phyloP scores from a whole-genome alignment of 495 filamentous ascomycete genomes.

The Podospora australis region DNA sequence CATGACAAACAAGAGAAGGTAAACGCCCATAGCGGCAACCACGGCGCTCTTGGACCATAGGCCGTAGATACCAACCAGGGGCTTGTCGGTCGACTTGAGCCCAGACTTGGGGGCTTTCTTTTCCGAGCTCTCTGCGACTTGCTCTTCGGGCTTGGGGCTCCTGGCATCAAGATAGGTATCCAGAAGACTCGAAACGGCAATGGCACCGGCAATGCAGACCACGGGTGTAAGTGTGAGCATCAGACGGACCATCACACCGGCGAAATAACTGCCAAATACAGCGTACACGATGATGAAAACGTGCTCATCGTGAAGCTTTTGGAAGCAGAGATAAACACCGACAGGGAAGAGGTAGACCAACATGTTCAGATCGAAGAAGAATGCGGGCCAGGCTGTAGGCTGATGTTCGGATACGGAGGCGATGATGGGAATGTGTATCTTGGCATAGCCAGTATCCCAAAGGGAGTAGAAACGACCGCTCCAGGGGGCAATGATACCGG shows the following conservation, averaged over 20 bases:
- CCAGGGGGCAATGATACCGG: slow-evolving; percentile 94
- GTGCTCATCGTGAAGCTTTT: slow-evolving; percentile 87
- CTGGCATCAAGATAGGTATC: slow-evolving; percentile 72
- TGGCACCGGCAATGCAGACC: slow-evolving; percentile 89
- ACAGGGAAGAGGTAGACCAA: slow-evolving; percentile 99
- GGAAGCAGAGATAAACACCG: slow-evolving; percentile 97
- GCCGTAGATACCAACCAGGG: slow-evolving; percentile 78
- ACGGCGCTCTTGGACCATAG: slow-evolving; percentile 70
- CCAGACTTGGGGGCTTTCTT: slow-evolving; percentile 48
- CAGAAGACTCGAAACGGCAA: slow-evolving; percentile 81
- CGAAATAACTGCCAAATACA: slow-evolving; percentile 93
- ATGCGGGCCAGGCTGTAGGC: slow-evolving; percentile 98
- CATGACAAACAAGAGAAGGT: slow-evolving; percentile 87
- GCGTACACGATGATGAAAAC: slow-evolving; percentile 98
- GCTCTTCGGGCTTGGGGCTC: slow-evolving; percentile 42
- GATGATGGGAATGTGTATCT: slow-evolving; percentile 99
- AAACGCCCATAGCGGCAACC: slow-evolving; percentile 62
- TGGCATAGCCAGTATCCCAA: slow-evolving; percentile 98
- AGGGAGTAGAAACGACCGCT: slow-evolving; percentile 98
- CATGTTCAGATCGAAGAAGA: slow-evolving; percentile 98
- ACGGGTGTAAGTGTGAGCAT: slow-evolving; percentile 97
- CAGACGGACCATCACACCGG: slow-evolving; percentile 97
- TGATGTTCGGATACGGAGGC: slow-evolving; percentile 99
- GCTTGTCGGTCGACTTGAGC: slow-evolving; percentile 64
- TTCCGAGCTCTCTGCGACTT: slow-evolving; percentile 44